Base-by-base conservation (phyloP, 2,329 filamentous ascomycete species). In the Colletotrichum sp. region DNA sequence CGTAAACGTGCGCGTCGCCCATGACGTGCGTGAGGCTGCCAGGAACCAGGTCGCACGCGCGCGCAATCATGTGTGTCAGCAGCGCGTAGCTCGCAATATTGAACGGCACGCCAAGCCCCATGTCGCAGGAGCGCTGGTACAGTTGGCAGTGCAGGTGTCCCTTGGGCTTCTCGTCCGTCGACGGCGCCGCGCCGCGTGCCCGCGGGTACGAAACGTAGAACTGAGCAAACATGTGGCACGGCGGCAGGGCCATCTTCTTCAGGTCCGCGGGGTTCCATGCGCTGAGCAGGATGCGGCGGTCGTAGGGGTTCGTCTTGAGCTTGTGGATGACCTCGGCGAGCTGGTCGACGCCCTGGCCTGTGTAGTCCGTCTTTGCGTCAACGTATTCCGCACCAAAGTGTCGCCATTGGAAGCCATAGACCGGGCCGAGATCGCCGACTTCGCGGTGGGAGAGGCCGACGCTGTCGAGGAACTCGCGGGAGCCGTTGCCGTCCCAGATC, bases 341-440 rank as follows among this genome's bases (percentile, higher is more conserved):
- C 87, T 99, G 97, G 83, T 99, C 97, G 18, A 98, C 95, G 21
- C 97, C 97, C 83, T 98, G 90, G 0, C 95, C 96, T 0, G 92
- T 90, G 85, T 99, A 99, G 83, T 99, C 95, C 1, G 94, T 90
- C 78, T 92, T 88, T 16, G 93, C 90, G 82, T 96, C 94, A 21
- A 93, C 88, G 84, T 99, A 99, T 77, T 95, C 92, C 6, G 97
- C 97, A 67, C 97, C 97, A 82, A 99, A 99, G 86, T 99, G 96
- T 5, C 97, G 94, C 97, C 97, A 99, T 86, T 99, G 97, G 87
- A 99, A 99, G 3, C 97, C 97, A 83, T 99, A 99, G 0, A 99
- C 96, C 34, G 97, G 97, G 1, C 97, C 97, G 0, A 99, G 89
- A 82, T 99, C 97, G 78, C 97, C 97, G 24, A 93, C 94, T 69